phyloP scores from a whole-genome alignment of 108 stramenopile genomes.

The Fistulifera pelliculosa region DNA sequence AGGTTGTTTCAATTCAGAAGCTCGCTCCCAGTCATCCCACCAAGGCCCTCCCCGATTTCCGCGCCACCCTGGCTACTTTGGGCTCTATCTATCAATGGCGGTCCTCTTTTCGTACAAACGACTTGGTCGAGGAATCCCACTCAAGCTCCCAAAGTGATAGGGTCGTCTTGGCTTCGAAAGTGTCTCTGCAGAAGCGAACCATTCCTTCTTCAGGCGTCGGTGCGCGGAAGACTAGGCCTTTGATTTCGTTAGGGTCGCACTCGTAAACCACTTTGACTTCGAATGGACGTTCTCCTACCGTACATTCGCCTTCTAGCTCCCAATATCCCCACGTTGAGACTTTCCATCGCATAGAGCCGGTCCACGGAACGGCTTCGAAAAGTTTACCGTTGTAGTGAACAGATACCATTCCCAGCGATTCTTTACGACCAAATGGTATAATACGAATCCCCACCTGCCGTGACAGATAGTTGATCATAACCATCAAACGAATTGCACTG shows the following conservation, averaged over 20 bases:
- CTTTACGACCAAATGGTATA: slow-evolving; percentile 59
- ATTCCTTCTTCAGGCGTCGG: slow-evolving; percentile 77
- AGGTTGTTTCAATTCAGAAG: slow-evolving; percentile 31
- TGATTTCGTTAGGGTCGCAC: slow-evolving; percentile 32
- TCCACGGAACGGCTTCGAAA: slow-evolving; percentile 84
- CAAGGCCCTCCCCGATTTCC: slow-evolving; percentile 74
- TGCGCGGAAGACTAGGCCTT: slow-evolving; percentile 66
- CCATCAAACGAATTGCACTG: slow-evolving; percentile 82
- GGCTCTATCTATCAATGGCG: slow-evolving; percentile 38
- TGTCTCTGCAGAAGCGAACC: slow-evolving; percentile 76
- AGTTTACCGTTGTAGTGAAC: slow-evolving; percentile 72
- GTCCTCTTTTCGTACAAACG: slow-evolving; percentile 34
- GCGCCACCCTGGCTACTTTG: slow-evolving; percentile 53
- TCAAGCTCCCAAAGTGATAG: slow-evolving; percentile 66
- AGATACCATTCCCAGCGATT: slow-evolving; percentile 57
- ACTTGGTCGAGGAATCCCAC: slow-evolving; percentile 32
- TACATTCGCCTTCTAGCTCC: slow-evolving; percentile 39
- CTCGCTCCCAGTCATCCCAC: slow-evolving; percentile 38
- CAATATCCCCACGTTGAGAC: slow-evolving; percentile 65
- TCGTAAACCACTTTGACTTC: slow-evolving; percentile 55
- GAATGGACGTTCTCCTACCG: slow-evolving; percentile 31
- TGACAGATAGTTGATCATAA: slow-evolving; percentile 49
- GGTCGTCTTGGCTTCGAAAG: slow-evolving; percentile 48
- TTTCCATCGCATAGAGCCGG: slow-evolving; percentile 75
- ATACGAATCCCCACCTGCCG: slow-evolving; percentile 74